phyloP scores from a whole-genome alignment of 805 yeast species.

The Wickerhamiella spandovensis region DNA sequence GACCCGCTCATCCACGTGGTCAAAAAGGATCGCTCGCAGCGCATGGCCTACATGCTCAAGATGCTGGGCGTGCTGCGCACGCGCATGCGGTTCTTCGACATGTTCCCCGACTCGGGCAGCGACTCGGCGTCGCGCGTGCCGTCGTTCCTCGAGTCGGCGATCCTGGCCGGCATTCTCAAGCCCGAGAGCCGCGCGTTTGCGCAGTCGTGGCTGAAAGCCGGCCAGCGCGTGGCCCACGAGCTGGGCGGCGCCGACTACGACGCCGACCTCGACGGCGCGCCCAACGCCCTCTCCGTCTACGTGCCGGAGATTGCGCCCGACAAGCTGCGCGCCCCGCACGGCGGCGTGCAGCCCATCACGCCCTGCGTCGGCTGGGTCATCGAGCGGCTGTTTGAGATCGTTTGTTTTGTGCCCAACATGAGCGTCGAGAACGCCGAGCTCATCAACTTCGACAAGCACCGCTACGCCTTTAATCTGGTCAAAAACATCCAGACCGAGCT shows the following conservation, averaged over 20 bases:
- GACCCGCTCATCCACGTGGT: constrained; percentile 35
- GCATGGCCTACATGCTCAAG: constrained; percentile 56
- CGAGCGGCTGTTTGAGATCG: constrained; percentile 63
- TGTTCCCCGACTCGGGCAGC: constrained; percentile 30
- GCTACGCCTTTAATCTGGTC: constrained; percentile 51
- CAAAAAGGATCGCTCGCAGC: constrained; percentile 44
- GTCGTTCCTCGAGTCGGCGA: constrained; percentile 71
- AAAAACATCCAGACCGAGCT: constrained; percentile 31
- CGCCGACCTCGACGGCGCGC: constrained; percentile 7
- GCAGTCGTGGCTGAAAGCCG: constrained; percentile 54
- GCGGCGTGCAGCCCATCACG: constrained; percentile 32
- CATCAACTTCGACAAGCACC: constrained; percentile 75
- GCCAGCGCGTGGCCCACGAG: constrained; percentile 23
- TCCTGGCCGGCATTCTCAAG: constrained; percentile 56
- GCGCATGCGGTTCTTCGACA: constrained; percentile 46
- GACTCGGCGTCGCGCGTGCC: constrained; percentile 37
- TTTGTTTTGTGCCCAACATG: constrained; percentile 68
- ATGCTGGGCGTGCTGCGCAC: constrained; percentile 51
- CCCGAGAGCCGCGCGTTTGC: constrained; percentile 69
- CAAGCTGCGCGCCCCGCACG: constrained; percentile 9
- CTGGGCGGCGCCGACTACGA: constrained; percentile 7
- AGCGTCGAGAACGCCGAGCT: constrained; percentile 47
- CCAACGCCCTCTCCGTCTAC: constrained; percentile 13
- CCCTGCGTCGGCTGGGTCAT: constrained; percentile 91
- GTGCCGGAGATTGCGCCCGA: constrained; percentile 20